These are phyloP conservation scores for Colletotrichum incanum DNA, from an alignment of 2,329 filamentous ascomycete genomes.

Conservation along the genomic window DNA sequence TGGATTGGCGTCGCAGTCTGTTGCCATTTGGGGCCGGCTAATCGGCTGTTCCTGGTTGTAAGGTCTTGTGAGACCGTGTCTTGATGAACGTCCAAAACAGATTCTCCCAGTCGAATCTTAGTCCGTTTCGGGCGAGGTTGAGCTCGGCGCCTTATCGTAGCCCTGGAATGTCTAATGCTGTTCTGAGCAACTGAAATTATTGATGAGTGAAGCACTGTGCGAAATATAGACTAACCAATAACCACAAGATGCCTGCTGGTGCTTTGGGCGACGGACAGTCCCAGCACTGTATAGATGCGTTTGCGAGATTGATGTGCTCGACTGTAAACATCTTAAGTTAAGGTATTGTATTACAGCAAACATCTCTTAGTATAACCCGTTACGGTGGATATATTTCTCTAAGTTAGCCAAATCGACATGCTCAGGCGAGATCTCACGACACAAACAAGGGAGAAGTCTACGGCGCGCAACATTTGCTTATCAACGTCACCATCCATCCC, in stretches of 20 bases:
- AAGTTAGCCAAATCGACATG: neutral
- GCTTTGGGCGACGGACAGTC: neutral
- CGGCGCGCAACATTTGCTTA: neutral
- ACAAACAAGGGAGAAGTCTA: neutral
- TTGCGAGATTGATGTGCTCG: neutral
- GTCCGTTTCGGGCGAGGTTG: neutral
- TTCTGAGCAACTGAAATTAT: slow-evolving; percentile 30
- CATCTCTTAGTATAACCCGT: neutral
- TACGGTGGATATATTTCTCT: neutral
- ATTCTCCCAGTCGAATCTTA: neutral
- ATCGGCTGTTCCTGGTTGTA: neutral
- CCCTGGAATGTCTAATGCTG: slow-evolving; percentile 32
- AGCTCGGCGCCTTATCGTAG: neutral
- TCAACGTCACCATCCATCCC: neutral
- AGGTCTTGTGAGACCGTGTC: slow-evolving; percentile 10
- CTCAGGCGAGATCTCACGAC: neutral
- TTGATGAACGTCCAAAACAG: neutral
- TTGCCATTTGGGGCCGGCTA: slow-evolving; percentile 4
- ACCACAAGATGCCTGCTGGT: neutral
- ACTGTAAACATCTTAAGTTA: neutral
- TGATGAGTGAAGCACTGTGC: slow-evolving; percentile 35
- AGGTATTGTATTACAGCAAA: neutral
- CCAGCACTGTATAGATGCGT: slow-evolving; percentile 15
- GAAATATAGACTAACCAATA: slow-evolving; percentile 1
- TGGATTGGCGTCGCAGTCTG: neutral